Evolutionary conservation across 2,329 filamentous ascomycete genomes (phyloP).

Genomic region (Nothophaeocryptopus gaeumannii): DNA sequence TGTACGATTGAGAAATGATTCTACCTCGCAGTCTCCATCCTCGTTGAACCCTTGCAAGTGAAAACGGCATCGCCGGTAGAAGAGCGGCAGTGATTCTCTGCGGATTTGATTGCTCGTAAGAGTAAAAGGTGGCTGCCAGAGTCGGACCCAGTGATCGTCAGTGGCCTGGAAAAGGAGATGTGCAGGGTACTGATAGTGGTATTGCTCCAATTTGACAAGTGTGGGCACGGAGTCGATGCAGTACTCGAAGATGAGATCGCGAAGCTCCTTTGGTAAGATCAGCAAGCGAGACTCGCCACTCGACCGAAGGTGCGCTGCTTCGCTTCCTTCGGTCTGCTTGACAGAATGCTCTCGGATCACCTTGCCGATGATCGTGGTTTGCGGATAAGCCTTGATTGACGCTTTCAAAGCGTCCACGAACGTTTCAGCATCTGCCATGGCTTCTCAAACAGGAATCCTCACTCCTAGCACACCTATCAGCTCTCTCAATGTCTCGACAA

Average conservation of each 20-base stretch:
- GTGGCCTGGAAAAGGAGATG: too few relatives aligned
- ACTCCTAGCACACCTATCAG: conserved; percentile 14
- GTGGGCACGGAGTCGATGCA: conserved; percentile 14
- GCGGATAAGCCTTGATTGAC: not conserved
- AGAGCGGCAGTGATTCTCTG: conserved; percentile 7
- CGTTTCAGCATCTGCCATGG: not conserved
- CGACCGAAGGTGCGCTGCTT: too few relatives aligned
- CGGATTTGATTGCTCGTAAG: conserved; percentile 4
- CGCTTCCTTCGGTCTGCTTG: too few relatives aligned
- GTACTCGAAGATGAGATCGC: conserved; percentile 7
- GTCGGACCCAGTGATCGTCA: not conserved
- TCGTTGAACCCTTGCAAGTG: conserved; percentile 16
- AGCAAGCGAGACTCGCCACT: not conserved
- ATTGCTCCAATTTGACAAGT: conserved; percentile 15
- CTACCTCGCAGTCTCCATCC: conserved; percentile 13
- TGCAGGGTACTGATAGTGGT: conserved; percentile 8
- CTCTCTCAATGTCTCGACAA: conserved; percentile 12
- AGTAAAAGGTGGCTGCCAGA: conserved; percentile 9
- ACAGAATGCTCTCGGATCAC: too few relatives aligned
- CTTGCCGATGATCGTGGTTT: too few relatives aligned
- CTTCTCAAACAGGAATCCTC: not conserved
- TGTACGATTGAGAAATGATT: conserved; percentile 11
- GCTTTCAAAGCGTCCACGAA: conserved; percentile 1
- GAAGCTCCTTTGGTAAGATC: conserved; percentile 11
- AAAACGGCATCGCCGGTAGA: conserved; percentile 16